Evolutionary conservation across 1,284 basidiomycete species (phyloP).

Genomic region (Kwoniella shivajii): DNA sequence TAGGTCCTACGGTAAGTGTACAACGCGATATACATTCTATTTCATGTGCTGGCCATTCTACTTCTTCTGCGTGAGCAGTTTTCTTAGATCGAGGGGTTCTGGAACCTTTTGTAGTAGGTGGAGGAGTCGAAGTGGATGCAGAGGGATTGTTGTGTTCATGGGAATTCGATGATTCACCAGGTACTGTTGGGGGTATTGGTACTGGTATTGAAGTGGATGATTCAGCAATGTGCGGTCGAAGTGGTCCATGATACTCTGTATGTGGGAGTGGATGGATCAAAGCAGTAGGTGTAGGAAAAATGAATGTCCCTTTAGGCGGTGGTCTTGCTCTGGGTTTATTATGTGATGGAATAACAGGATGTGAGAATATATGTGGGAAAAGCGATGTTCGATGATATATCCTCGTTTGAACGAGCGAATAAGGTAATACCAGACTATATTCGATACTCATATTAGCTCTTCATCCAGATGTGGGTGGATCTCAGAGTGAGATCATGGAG

Average conservation of each 20-base stretch:
- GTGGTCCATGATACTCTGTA: constrained; percentile 36
- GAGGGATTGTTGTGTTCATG: neutral
- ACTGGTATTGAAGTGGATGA: neutral
- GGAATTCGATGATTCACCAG: constrained; percentile 5
- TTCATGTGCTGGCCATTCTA: constrained; percentile 45
- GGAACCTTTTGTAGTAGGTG: neutral
- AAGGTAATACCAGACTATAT: constrained; percentile 42
- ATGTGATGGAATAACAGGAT: constrained; percentile 46
- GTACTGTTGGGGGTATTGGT: neutral
- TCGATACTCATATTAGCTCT: neutral
- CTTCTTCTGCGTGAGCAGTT: constrained; percentile 12
- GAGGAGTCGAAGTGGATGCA: neutral
- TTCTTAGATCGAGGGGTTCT: constrained; percentile 5
- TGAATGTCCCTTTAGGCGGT: constrained; percentile 35
- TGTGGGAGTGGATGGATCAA: constrained; percentile 32
- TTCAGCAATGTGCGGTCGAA: constrained; percentile 1
- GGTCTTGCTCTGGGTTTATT: constrained; percentile 38
- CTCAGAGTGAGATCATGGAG: neutral
- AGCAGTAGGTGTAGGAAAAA: constrained; percentile 43
- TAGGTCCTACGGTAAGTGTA: constrained; percentile 43
- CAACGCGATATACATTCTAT: constrained; percentile 48
- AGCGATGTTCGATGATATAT: constrained; percentile 44
- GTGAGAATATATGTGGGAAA: constrained; percentile 48
- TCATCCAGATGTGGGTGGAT: neutral
- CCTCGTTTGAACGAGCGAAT: constrained; percentile 44